Conservation (phyloP, 2,329 filamentous ascomycete genomes). For the Talaromyces verruculosus region DNA sequence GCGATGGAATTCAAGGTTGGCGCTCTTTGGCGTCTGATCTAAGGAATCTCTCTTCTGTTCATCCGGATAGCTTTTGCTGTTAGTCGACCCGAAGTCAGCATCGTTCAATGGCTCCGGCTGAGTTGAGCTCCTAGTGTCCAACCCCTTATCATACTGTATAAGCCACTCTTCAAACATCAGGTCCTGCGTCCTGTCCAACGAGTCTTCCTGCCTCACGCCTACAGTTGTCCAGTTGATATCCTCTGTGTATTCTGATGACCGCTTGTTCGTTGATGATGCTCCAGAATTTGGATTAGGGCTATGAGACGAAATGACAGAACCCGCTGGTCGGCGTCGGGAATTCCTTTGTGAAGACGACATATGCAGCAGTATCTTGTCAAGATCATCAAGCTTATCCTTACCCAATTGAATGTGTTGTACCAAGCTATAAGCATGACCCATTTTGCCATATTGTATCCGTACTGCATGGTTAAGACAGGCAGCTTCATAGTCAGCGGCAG, state of each 20-base stretch:
- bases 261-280: neutral
- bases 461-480: slow-evolving; percentile 38
- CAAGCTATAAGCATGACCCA: slow-evolving; percentile 29
- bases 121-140: neutral
- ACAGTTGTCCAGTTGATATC: neutral
- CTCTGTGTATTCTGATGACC: neutral
- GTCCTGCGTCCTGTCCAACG: neutral
- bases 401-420: slow-evolving; percentile 29
- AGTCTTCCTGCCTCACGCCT: neutral
- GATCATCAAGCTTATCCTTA: neutral
- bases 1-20: neutral
- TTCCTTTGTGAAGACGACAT: neutral
- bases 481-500: slow-evolving; percentile 73
- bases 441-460: slow-evolving; percentile 29
- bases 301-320: neutral
- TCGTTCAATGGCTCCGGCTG: neutral
- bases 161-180: neutral
- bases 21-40: neutral
- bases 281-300: neutral
- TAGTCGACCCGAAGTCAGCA: neutral
- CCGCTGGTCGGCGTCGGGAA: neutral
- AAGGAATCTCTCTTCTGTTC: neutral
- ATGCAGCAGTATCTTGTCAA: no score
- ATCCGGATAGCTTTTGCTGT: neutral
- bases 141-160: neutral